Conservation (phyloP, 1,139 yeast species). For the Saccharomyces pastorianus region DNA sequence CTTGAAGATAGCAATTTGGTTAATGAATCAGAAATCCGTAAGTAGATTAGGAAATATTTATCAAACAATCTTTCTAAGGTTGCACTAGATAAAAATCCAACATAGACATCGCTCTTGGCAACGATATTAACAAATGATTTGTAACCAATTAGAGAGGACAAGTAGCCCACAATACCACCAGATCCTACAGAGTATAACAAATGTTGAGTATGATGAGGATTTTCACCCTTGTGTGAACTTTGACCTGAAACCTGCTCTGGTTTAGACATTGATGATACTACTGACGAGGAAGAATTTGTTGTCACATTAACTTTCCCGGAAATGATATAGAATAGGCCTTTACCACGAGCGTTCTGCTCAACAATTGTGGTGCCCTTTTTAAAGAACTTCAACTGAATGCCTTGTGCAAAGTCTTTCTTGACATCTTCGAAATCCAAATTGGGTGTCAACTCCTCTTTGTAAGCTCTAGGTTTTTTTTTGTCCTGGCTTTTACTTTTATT, state of each 20-base stretch:
- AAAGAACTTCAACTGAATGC: slow-evolving; percentile 48
- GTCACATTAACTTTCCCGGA: slow-evolving; percentile 67
- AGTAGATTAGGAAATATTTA: slow-evolving; percentile 62
- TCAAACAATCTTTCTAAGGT: slow-evolving; percentile 64
- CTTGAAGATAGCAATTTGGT: slow-evolving; percentile 59
- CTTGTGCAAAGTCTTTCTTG: slow-evolving; percentile 57
- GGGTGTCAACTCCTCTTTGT: slow-evolving; percentile 22
- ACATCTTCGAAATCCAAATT: slow-evolving; percentile 41
- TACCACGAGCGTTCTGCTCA: slow-evolving; percentile 54
- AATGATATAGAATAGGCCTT: slow-evolving; percentile 73
- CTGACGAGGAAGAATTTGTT: slow-evolving; percentile 16
- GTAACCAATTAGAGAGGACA: slow-evolving; percentile 73
- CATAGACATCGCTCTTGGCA: slow-evolving; percentile 51
- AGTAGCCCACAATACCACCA: slow-evolving; percentile 85
- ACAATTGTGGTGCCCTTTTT: slow-evolving; percentile 51
- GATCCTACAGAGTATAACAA: slow-evolving; percentile 52
- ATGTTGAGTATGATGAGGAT: slow-evolving; percentile 30
- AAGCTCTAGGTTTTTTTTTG: slow-evolving; percentile 11
- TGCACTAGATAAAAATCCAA: slow-evolving; percentile 62
- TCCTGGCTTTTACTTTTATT: slow-evolving; percentile 2
- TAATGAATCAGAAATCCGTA: slow-evolving; percentile 69
- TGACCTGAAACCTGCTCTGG: slow-evolving; percentile 4
- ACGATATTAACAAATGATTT: slow-evolving; percentile 66
- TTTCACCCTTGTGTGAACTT: slow-evolving; percentile 1
- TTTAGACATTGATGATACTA: slow-evolving; percentile 13